These are phyloP conservation scores for Malus hybrid DNA, from an alignment of 331 rosid genomes.

Conservation along the genomic window DNA sequence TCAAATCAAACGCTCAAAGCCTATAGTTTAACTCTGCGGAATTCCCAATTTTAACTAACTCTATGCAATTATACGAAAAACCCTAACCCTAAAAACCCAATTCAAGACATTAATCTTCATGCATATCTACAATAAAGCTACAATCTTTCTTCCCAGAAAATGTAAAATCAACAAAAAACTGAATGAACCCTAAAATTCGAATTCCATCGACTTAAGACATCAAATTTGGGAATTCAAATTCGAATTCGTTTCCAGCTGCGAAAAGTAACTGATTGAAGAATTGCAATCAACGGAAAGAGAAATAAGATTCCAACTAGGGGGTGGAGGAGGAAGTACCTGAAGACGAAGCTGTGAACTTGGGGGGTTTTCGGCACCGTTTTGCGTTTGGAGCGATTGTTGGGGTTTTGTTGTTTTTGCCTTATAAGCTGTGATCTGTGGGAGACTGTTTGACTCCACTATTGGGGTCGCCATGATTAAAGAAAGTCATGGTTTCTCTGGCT, in stretches of 20 bases:
- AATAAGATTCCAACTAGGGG: too few relatives aligned
- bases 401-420: not conserved
- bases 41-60: not conserved
- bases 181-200: not conserved
- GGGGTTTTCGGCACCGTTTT: not conserved
- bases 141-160: not conserved
- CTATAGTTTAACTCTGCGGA: not conserved
- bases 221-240: not conserved
- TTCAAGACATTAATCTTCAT: not conserved
- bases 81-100: not conserved
- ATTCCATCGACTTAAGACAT: not conserved
- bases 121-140: not conserved
- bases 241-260: not conserved
- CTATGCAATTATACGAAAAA: not conserved
- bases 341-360: not conserved
- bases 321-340: constrained; percentile 1
- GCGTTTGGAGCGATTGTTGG: not conserved
- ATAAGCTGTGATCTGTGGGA: not conserved
- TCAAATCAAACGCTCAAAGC: not conserved
- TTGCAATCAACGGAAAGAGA: not conserved
- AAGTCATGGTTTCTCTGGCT: not conserved
- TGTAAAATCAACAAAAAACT: not conserved
- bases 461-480: not conserved
- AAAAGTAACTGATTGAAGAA: not conserved
- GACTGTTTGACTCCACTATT: not conserved